Base-by-base conservation (phyloP, 2,329 filamentous ascomycete species). In the Pleurostoma richardsiae region DNA sequence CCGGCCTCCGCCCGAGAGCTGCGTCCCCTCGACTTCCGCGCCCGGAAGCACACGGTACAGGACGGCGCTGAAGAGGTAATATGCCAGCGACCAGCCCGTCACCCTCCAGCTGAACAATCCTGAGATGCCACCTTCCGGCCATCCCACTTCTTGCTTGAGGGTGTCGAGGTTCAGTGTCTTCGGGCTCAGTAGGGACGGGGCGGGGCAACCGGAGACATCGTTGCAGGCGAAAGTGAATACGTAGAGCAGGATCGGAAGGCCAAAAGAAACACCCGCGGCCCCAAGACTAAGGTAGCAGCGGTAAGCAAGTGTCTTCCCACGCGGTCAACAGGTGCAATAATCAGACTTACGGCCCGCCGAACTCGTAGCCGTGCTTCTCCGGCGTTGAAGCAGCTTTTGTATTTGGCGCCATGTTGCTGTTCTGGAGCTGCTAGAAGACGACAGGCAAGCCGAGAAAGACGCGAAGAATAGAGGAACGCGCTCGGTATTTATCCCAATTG, bases 151-250 rank as follows among this genome's bases (percentile, higher is more conserved):
- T 46, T 73, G 63, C 71, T 92, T 94, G 56, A 96, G 71, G 57
- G 80, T 79, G 26, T 85, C 79, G 42, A 90, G 71, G 39, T 83
- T 83, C 49, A 96, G 70, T 6, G 80, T 86, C 47, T 78, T 83
- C 30, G 88, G 90, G 55, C 78, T 76, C 36, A 95, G 77, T 6
- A 92, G 75, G 4, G 88, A 90, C 4, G 91, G 90, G 3, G 88
- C 85, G 41, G 92, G 94, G 62, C 94, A 97, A 49, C 94, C 92
- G 6, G 89, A 86, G 53, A 95, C 74, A 65, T 97, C 91, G 70
- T 96, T 97, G 77, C 92, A 96, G 58, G 86, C 74, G 62, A 96
- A 95, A 41, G 84, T 78, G 61, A 92, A 85, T 57, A 83, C 63
- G 69, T 94, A 95, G 56, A 90, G 80, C 53, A 91, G 76, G 39